Percentiles rank a stretch among this genome's conserved stretches.
Evolutionary conservation across 805 yeast genomes (phyloP).

Genomic region (Naumovozyma castellii): DNA sequence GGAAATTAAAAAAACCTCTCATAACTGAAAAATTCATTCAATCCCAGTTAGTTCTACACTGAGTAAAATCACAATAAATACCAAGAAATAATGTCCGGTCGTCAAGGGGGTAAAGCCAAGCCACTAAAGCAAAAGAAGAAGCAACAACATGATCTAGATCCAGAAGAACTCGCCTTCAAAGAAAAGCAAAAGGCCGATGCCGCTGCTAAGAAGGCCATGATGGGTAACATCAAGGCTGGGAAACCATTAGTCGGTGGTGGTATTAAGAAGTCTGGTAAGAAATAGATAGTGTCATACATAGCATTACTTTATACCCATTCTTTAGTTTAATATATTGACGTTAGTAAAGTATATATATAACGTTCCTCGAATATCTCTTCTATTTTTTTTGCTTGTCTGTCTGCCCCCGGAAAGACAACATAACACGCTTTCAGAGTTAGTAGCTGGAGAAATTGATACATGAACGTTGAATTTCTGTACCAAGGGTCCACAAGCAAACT

Average conservation of each 20-base stretch:
- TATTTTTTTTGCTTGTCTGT: not conserved
- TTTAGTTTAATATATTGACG: too few species aligned
- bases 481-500: too few species aligned
- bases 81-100: conserved; percentile 60
- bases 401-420: not conserved
- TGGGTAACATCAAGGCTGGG: conserved; percentile 76
- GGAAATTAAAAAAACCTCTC: too few species aligned
- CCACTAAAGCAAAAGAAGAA: conserved; percentile 71
- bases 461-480: too few species aligned
- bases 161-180: conserved; percentile 83
- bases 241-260: conserved; percentile 93
- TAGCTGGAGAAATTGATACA: too few species aligned
- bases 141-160: conserved; percentile 61
- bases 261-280: conserved; percentile 78
- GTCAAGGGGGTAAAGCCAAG: conserved; percentile 96
- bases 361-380: too few species aligned
- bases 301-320: too few species aligned
- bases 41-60: too few species aligned
- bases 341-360: too few species aligned
- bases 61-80: not conserved
- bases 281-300: conserved; percentile 19
- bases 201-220: conserved; percentile 84
- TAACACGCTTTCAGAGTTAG: too few species aligned
- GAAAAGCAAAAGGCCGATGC: conserved; percentile 93
- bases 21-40: too few species aligned